Conservation (phyloP, 208 protist genomes). For the Kentomonas sorsogonicus region DNA sequence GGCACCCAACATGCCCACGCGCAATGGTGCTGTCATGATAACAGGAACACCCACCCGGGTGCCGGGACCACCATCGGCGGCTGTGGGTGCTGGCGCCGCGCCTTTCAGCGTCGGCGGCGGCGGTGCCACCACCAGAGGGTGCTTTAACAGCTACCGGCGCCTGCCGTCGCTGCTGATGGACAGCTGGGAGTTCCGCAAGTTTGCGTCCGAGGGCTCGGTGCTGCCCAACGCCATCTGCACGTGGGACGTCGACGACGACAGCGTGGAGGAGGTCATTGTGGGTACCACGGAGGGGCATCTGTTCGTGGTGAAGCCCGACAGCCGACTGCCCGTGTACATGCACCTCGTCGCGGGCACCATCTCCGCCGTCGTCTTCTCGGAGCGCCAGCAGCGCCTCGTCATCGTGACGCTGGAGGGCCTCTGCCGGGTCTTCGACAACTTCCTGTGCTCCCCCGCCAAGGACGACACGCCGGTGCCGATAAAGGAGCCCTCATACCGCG, state of each 20-base stretch:
- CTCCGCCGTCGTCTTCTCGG: constrained; percentile 74
- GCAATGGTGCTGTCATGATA: too few species aligned
- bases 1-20: too few species aligned
- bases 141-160: too few species aligned
- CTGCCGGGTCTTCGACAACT: constrained; percentile 77
- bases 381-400: constrained; percentile 35
- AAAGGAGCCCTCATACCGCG: neutral
- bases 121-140: too few species aligned
- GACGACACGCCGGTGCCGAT: neutral
- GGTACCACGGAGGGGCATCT: constrained; percentile 82
- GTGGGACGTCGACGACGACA: constrained; percentile 76
- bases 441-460: constrained; percentile 19
- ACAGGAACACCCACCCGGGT: too few species aligned
- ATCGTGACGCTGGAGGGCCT: constrained; percentile 83
- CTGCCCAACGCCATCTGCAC: constrained; percentile 72
- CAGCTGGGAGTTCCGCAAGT: constrained; percentile 82
- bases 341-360: constrained; percentile 73
- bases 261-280: constrained; percentile 74
- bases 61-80: too few species aligned
- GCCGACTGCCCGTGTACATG: constrained; percentile 52
- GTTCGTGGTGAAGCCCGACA: constrained; percentile 67
- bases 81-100: too few species aligned
- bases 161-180: constrained; percentile 68
- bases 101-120: too few species aligned
- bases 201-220: constrained; percentile 72